Evolutionary conservation across 164 flowering plant genomes (phyloP), one percentile per base, ranked within the genome.

Genomic region (Dillenia suffruticosa): DNA sequence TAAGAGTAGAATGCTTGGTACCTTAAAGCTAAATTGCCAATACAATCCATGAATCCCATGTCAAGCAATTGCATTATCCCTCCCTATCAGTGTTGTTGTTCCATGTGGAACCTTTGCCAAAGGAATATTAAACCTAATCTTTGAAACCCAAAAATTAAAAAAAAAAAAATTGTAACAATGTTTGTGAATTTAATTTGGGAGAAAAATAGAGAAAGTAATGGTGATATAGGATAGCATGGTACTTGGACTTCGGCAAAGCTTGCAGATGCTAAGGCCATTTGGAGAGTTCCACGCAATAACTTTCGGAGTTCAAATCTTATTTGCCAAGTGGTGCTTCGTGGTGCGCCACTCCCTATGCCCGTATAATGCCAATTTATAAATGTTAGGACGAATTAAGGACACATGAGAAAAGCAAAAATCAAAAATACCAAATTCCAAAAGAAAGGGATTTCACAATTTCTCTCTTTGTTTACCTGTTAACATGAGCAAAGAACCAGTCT

Each of bases 401-500:
- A n/a, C n/a, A n/a, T n/a, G n/a, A n/a, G n/a, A n/a, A n/a, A n/a
- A n/a, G n/a, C n/a, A n/a, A n/a, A n/a, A n/a, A n/a, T n/a, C n/a
- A n/a, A n/a, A n/a, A n/a, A n/a, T n/a, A n/a, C n/a, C n/a, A n/a
- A n/a, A n/a, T n/a, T n/a, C n/a, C n/a, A n/a, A n/a, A n/a, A n/a
- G 26, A 24, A 24, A 3, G 1, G 26, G 26, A 24, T 24, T 24
- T 24, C 26, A 24, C 26, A 24, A 24, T 24, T 24, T 24, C 26
- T 24, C 26, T 24, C 26, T 24, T 24, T 24, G 26, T 24, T 24
- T 24, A 82, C 90, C 88, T 82, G 44, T 65, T 72, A 26, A 86
- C 92, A 10, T 87, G 92, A 53, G 88, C 89, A 47, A 70, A 87
- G 57, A 78, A 84, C 92, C 89, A 84, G 59, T 86, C 80, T n/a